Evolutionary conservation across 352 stramenopile genomes (phyloP).

Genomic region (Globisporangium paroecandrum): DNA sequence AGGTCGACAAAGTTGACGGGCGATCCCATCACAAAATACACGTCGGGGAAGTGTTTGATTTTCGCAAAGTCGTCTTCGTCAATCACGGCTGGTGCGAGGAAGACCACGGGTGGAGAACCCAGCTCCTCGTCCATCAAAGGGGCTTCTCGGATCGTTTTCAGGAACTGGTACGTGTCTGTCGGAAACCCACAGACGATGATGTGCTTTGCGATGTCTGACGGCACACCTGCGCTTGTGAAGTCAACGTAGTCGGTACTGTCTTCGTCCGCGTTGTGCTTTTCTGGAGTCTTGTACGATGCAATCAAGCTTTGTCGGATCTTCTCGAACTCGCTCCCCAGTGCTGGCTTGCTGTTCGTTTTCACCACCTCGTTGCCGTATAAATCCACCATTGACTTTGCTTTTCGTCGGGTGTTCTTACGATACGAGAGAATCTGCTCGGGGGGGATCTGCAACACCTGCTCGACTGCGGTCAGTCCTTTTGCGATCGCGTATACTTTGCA

Average conservation of each 20-base stretch:
- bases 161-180: slow-evolving; percentile 59
- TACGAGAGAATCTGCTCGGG: slow-evolving; percentile 72
- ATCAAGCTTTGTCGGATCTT: slow-evolving; percentile 58
- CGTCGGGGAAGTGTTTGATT: slow-evolving; percentile 45
- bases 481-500: slow-evolving; percentile 80
- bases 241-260: slow-evolving; percentile 41
- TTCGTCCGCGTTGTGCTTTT: slow-evolving; percentile 22
- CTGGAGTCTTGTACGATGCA: slow-evolving; percentile 43
- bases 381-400: slow-evolving; percentile 42
- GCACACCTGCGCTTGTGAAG: slow-evolving; percentile 42
- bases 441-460: slow-evolving; percentile 59
- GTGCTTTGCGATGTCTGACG: slow-evolving; percentile 38
- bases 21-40: slow-evolving; percentile 72
- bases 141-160: slow-evolving; percentile 66
- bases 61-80: slow-evolving; percentile 55
- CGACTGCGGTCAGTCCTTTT: slow-evolving; percentile 49
- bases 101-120: slow-evolving; percentile 48
- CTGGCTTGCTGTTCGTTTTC: slow-evolving; percentile 57
- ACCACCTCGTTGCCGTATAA: slow-evolving; percentile 22
- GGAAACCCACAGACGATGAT: slow-evolving; percentile 75
- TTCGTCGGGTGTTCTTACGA: slow-evolving; percentile 63
- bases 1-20: slow-evolving; percentile 74
- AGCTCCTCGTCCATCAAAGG: slow-evolving; percentile 35
- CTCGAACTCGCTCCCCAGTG: slow-evolving; percentile 53
- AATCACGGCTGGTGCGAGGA: slow-evolving; percentile 46